These are phyloP conservation scores for Starmerella khaoyaiensis DNA, from an alignment of 805 yeast genomes.

Conservation along the genomic window DNA sequence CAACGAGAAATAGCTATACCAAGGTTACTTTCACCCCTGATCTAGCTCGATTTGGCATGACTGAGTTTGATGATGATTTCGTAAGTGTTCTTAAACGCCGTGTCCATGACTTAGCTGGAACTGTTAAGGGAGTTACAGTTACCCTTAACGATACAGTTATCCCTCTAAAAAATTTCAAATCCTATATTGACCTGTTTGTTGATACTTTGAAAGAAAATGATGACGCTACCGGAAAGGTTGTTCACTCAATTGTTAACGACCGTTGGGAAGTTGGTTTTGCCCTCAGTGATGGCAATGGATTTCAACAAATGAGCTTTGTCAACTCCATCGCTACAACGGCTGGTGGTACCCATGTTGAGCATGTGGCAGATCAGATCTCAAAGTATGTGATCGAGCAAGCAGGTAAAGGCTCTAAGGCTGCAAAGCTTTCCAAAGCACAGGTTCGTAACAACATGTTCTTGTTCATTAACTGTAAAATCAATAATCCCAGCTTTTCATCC, in stretches of 20 bases:
- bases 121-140: slow-evolving; percentile 71
- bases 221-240: slow-evolving; percentile 35
- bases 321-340: slow-evolving; percentile 94
- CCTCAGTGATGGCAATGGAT: slow-evolving; percentile 65
- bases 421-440: slow-evolving; percentile 75
- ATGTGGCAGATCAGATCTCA: slow-evolving; percentile 72
- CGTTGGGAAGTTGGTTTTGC: slow-evolving; percentile 97
- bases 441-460: slow-evolving; percentile 80
- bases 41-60: slow-evolving; percentile 72
- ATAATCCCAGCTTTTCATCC: slow-evolving; percentile 93
- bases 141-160: slow-evolving; percentile 62
- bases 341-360: slow-evolving; percentile 92
- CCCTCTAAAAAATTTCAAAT: slow-evolving; percentile 62
- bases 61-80: slow-evolving; percentile 65
- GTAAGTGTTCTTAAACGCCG: slow-evolving; percentile 79
- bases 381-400: slow-evolving; percentile 65
- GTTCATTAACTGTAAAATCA: slow-evolving; percentile 82
- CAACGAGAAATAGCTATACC: slow-evolving; percentile 51
- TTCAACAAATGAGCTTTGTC: slow-evolving; percentile 91
- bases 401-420: slow-evolving; percentile 38
- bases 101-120: slow-evolving; percentile 90
- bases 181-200: slow-evolving; percentile 79
- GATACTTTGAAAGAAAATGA: slow-evolving; percentile 44
- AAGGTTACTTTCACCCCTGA: slow-evolving; percentile 84
- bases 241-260: slow-evolving; percentile 68